Percentiles rank a stretch among this genome's conserved stretches.
phyloP scores from a whole-genome alignment of 352 stramenopile genomes.

The Pythium dissotocum region DNA sequence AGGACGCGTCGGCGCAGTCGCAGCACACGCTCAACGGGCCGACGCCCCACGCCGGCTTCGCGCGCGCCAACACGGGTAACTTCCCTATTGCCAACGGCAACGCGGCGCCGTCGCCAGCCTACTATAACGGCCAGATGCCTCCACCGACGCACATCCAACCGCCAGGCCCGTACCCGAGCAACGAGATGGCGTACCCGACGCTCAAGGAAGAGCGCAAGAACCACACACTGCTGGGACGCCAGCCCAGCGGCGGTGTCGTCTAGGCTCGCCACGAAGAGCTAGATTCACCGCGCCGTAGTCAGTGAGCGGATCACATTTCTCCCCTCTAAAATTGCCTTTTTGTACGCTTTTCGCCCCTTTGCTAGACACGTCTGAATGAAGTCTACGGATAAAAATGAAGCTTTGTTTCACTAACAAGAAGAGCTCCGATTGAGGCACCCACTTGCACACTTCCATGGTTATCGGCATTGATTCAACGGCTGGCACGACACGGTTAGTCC shows the following conservation, averaged over 20 bases:
- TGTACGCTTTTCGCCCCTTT: neutral
- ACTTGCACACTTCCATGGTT: too few species aligned
- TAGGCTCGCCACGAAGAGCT: conserved; percentile 24
- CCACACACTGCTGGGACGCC: conserved; percentile 60
- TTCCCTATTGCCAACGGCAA: neutral
- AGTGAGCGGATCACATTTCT: neutral
- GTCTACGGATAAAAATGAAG: neutral
- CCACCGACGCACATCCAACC: conserved; percentile 2
- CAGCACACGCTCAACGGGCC: conserved; percentile 26
- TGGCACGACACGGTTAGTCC: neutral
- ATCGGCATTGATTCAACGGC: neutral
- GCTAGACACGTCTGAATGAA: neutral
- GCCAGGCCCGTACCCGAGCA: conserved; percentile 23
- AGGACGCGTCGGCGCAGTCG: conserved; percentile 35
- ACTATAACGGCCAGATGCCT: conserved; percentile 25
- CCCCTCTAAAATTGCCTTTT: conserved; percentile 5
- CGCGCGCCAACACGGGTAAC: conserved; percentile 20
- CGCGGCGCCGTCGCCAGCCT: conserved; percentile 3
- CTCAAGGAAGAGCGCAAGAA: conserved; percentile 71
- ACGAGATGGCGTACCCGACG: conserved; percentile 56
- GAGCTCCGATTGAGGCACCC: too few species aligned
- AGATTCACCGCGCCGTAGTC: neutral
- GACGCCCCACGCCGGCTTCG: conserved; percentile 19
- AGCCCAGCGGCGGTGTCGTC: conserved; percentile 68
- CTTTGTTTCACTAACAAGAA: too few species aligned